Base-by-base conservation (phyloP, 2,329 filamentous ascomycete species). In the Diplodia mutila region DNA sequence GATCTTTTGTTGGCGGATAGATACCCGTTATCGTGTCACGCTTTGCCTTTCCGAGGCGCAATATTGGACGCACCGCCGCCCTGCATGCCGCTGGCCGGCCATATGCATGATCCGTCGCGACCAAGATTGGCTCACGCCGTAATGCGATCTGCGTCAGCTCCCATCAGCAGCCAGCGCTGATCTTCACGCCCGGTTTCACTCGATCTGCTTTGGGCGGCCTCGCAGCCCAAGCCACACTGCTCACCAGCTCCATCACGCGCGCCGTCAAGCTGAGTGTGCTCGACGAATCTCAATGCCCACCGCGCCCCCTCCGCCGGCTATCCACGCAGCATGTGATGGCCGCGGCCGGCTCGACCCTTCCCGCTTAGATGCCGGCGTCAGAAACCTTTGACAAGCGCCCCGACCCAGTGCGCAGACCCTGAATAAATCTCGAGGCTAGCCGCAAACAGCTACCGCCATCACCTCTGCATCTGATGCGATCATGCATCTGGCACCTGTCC, bases 1-100 rank as follows among this genome's bases (percentile, higher is more conserved):
- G 70, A 72, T 72, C 68, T 66, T n/a, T 37, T n/a, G n/a, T n/a
- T 68, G 66, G 25, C 70, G 70, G 72, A 68, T 72, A 73, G 71
- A 71, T 73, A 71, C 68, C 70, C 68, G 70, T 69, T 72, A 71
- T 65, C 69, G 70, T 55, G 49, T 53, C 37, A 55, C 63, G 32
- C 42, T 27, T 59, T 39, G 34, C 57, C 57, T 49, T 25, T 42
- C 39, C 37, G 57, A 61, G 57, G 39, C 57, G 46, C 57, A 61
- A 61, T 61, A 61, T 61, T 61, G 57, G 57, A 48, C 57, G 39
- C 39, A 49, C 57, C 53, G 34, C 48, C 59, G 48, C 59, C 59
- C 61, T 61, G 57, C 39, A 61, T 61, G 39, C 57, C 57, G 55
- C 37, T 37, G 55, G 55, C 37, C 55, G 55, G 55, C 55, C 55